These are phyloP conservation scores for Phialophora expanda DNA, from an alignment of 2,329 filamentous ascomycete species.

Conservation along the genomic window DNA sequence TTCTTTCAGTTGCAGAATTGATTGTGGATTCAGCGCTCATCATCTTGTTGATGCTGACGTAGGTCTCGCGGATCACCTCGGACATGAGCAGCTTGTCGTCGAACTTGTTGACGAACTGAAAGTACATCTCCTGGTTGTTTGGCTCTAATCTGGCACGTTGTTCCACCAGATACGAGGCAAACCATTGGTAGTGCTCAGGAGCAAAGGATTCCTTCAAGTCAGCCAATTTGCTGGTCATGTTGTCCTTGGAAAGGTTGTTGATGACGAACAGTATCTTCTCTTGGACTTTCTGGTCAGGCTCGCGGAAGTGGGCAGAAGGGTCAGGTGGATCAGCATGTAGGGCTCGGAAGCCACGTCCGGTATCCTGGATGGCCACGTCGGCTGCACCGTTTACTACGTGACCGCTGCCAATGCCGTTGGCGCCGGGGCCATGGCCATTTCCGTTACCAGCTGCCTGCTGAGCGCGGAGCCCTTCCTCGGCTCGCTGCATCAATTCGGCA, in stretches of 20 bases:
- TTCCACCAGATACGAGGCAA: slow-evolving; percentile 91
- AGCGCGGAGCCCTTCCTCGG: slow-evolving; percentile 77
- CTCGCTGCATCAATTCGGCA: slow-evolving; percentile 82
- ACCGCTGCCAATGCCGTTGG: slow-evolving; percentile 51
- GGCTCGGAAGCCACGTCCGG: slow-evolving; percentile 73
- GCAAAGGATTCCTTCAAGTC: slow-evolving; percentile 81
- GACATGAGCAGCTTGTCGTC: slow-evolving; percentile 78
- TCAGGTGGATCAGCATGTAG: slow-evolving; percentile 75
- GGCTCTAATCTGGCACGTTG: slow-evolving; percentile 96
- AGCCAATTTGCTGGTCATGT: slow-evolving; percentile 79
- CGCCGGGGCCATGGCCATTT: slow-evolving; percentile 37
- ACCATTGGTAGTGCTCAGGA: slow-evolving; percentile 89
- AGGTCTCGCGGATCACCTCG: slow-evolving; percentile 92
- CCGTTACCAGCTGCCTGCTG: slow-evolving; percentile 55
- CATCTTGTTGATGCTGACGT: slow-evolving; percentile 80
- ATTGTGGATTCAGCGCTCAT: slow-evolving; percentile 88
- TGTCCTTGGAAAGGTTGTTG: slow-evolving; percentile 93
- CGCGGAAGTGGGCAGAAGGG: slow-evolving; percentile 70
- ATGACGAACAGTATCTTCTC: slow-evolving; percentile 94
- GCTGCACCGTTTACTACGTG: slow-evolving; percentile 76
- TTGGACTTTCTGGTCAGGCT: slow-evolving; percentile 82
- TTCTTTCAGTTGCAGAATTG: slow-evolving; percentile 80
- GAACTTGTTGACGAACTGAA: slow-evolving; percentile 84
- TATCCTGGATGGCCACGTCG: slow-evolving; percentile 59
- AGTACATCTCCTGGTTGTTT: slow-evolving; percentile 92